Base-by-base conservation (phyloP, 2,329 filamentous ascomycete species). In the Penicillium expansum region DNA sequence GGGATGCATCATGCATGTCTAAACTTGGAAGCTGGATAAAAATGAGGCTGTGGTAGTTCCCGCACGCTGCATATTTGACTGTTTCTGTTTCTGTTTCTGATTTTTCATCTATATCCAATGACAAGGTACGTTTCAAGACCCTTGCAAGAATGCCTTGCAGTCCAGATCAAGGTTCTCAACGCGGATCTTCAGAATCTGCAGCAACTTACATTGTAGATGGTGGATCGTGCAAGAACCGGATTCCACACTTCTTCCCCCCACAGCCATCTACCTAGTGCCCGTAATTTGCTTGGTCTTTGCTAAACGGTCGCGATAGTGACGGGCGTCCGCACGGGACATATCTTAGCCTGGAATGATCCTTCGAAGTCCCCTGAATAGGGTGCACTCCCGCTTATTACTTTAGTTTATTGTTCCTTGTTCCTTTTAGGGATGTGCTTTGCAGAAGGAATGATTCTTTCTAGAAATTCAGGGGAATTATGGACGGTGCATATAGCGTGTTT, bases 371-470 rank as follows among this genome's bases (percentile, higher is more conserved):
- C 47, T 48, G 51, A 33, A 48, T 48, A 48, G 20, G 27, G 29
- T 22, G 18, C 33, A 33, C n/a, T 7, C 27, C 43, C 37, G 7
- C 20, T 52, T 39, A 24, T 30, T n/a, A 45, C 37, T 13, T 20
- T 37, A 48, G 30, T 47, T n/a, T 48, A 30, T 38, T 48, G 32
- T 38, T 48, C 50, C 41, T 52, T 22, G n/a, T 16, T 50, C n/a
- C 8, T 38, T 55, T 51, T 29, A 16, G 39, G 33, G 53, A 51
- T 51, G 37, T 32, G 41, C 39, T 35, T 39, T 48, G 52, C 41
- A 54, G 48, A 53, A 58, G 48, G 41, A 53, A 52, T 45, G 56
- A 58, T 44, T 56, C 18, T 43, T 59, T 60, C 56, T 39, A 54
- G 56, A 59, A 59, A 44, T 33, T 33, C 18, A 51, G 32, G 49